phyloP scores from a whole-genome alignment of 106 monocot genomes.

The Narthecium ossifragum region DNA sequence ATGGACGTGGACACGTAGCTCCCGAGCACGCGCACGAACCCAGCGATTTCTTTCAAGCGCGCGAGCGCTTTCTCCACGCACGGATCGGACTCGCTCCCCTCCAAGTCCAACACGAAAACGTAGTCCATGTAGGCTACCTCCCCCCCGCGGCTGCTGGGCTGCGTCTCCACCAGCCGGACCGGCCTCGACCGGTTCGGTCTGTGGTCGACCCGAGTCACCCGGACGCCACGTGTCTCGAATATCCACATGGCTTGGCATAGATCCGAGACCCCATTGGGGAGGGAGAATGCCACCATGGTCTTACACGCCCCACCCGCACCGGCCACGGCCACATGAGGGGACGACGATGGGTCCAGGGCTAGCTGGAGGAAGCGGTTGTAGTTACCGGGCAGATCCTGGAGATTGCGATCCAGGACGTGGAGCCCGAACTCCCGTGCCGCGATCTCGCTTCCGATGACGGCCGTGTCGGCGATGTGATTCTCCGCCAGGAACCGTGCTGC shows the following conservation, averaged over 20 bases:
- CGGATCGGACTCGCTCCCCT: constrained; percentile 29
- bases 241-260: constrained; percentile 49
- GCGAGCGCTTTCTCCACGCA: constrained; percentile 18
- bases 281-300: constrained; percentile 61
- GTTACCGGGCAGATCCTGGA: constrained; percentile 49
- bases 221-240: constrained; percentile 47
- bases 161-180: constrained; percentile 29
- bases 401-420: constrained; percentile 27
- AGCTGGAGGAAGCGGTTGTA: constrained; percentile 58
- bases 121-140: constrained; percentile 23
- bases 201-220: constrained; percentile 49
- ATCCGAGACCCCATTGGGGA: constrained; percentile 48
- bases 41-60: constrained; percentile 26
- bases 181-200: constrained; percentile 51
- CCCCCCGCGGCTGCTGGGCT: constrained; percentile 3
- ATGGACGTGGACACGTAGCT: constrained; percentile 18
- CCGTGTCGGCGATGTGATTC: constrained; percentile 35
- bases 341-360: neutral
- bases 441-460: constrained; percentile 56
- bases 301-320: constrained; percentile 16
- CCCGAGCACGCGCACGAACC: constrained; percentile 48
- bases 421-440: constrained; percentile 66
- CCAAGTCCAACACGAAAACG: constrained; percentile 52
- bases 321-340: no score
- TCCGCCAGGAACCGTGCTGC: constrained; percentile 45